Conservation (phyloP, 2,329 filamentous ascomycete species). For the Atkinsonella hypoxylon region DNA sequence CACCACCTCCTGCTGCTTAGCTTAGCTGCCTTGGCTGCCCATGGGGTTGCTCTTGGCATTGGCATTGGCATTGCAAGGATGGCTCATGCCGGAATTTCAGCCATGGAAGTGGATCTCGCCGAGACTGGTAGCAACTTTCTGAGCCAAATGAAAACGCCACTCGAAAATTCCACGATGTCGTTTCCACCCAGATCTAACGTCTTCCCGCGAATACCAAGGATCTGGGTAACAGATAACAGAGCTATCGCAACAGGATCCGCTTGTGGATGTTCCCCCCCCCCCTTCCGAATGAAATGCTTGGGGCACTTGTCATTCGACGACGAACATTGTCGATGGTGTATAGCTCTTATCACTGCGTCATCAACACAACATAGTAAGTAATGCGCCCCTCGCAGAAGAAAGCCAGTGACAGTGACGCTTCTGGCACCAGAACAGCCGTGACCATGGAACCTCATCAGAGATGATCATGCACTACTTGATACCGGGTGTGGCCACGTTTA, state of each 20-base stretch:
- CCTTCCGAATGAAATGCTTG: neutral
- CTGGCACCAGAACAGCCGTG: neutral
- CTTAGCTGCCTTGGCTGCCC: too few relatives aligned
- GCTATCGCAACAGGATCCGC: neutral
- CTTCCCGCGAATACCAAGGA: neutral
- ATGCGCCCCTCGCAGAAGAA: neutral
- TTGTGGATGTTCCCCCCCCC: neutral
- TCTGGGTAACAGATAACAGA: neutral
- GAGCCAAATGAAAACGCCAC: neutral
- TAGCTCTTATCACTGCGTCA: neutral
- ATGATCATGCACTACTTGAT: neutral
- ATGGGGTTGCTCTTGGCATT: conserved; percentile 6
- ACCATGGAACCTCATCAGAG: neutral
- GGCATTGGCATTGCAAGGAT: conserved; percentile 5
- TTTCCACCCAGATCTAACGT: neutral
- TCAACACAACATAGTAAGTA: neutral
- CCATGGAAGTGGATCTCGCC: conserved; percentile 1
- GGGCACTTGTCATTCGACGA: neutral
- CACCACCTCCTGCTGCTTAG: too few relatives aligned
- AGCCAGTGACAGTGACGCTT: neutral
- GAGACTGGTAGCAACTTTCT: neutral
- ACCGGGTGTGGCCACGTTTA: neutral
- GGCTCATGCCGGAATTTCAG: neutral
- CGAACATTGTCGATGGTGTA: neutral
- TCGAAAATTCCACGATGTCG: neutral